Base-by-base conservation (phyloP, 495 filamentous ascomycete genomes). In the Xylaria telfairii region DNA sequence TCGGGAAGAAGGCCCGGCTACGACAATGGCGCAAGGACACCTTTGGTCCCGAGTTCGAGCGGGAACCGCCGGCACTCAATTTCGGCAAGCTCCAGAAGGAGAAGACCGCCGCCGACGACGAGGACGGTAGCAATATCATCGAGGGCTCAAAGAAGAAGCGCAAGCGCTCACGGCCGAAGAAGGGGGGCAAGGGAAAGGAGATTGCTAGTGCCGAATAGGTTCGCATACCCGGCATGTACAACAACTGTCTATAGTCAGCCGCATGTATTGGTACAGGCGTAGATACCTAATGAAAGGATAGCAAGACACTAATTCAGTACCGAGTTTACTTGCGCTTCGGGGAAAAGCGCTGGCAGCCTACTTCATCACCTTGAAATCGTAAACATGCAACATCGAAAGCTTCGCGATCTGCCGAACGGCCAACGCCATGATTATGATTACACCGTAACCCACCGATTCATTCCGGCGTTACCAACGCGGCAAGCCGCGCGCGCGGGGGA, bases 21-120 rank as follows among this genome's bases (percentile, higher is more conserved):
- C 84, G 92, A 76, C 86, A 98, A 81, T 98, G 96, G 96, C 88
- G 96, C 68, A 90, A 91, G 81, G 96, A 98, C 66, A 92, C 91
- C 2, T 99, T 98, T 84, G 96, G 96, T 3, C 84, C 87, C 73
- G 90, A 82, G 73, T 86, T 74, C 57, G 83, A 85, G 76, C 69
- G 78, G 34, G 80, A 79, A 6, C 83, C 83, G 0, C 84, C 84
- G n/a, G 84, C 84, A 5, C 85, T 79, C 72, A 83, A 81, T 21
- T 83, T 84, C 32, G 83, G 82, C 66, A 71, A 57, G 49, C 49
- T 77, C 39, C 47, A 74, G 28, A 74, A 68, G 19, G 76, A 71
- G 51, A 65, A 73, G 49, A 53, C 71, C 30, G 17, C 19, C 0
- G 66, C 1, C 42, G 64, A 63, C 1, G 64, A 66, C 26, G 51